phyloP scores from a whole-genome alignment of 1,284 basidiomycete genomes.

The Fomes fomentarius region DNA sequence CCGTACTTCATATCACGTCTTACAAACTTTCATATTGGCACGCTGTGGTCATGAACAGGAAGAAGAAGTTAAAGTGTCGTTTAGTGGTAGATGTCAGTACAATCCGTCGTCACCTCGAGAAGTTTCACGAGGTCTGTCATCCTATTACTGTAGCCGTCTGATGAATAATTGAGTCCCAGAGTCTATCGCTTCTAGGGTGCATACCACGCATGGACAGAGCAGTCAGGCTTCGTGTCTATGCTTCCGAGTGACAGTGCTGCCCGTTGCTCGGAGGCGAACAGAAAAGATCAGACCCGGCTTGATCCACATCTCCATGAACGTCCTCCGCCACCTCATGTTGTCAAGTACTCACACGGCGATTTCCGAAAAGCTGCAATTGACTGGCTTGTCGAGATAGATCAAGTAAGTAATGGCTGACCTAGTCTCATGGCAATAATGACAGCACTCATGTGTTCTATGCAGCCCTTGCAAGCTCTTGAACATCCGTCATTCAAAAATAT shows the following conservation, averaged over 20 bases:
- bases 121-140: background rate
- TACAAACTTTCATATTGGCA: no score
- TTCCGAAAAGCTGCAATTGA: constrained; percentile 36
- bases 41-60: no score
- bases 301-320: background rate
- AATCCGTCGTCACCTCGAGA: background rate
- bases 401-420: constrained; percentile 39
- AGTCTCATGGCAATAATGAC: constrained; percentile 3
- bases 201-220: background rate
- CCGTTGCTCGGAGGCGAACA: background rate
- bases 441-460: constrained; percentile 17
- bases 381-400: constrained; percentile 42
- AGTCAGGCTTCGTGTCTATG: background rate
- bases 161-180: background rate
- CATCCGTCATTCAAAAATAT: constrained; percentile 29
- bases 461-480: constrained; percentile 31
- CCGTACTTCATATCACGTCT: no score
- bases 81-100: no score
- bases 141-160: constrained; percentile 15
- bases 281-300: background rate
- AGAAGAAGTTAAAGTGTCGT: no score
- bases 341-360: constrained; percentile 33
- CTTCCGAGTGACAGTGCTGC: background rate
- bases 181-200: no score
- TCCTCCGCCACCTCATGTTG: background rate